These are phyloP conservation scores for Extremus antarcticus DNA, from an alignment of 495 filamentous ascomycete species.

Conservation along the genomic window DNA sequence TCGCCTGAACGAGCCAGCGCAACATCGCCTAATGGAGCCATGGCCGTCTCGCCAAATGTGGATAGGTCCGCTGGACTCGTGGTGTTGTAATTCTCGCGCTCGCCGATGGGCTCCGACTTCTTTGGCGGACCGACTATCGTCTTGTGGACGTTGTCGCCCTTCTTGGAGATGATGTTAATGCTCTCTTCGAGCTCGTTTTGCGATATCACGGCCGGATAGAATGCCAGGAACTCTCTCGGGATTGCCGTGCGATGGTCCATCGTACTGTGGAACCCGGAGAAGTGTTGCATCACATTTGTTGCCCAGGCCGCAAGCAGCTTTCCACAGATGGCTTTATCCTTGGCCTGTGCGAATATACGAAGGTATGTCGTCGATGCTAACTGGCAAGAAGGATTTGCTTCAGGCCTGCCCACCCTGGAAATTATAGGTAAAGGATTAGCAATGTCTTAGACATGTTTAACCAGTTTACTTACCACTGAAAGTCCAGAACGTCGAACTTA, in stretches of 20 bases:
- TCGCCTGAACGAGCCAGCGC: constrained; percentile 29
- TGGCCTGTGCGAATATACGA: constrained; percentile 22
- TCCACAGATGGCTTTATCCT: constrained; percentile 5
- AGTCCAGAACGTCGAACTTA: constrained; percentile 16
- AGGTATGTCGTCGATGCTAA: constrained; percentile 19
- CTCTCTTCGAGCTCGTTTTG: constrained; percentile 16
- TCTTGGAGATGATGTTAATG: constrained; percentile 6
- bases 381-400: constrained; percentile 15
- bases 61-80: constrained; percentile 8
- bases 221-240: constrained; percentile 26
- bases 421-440: too few species aligned
- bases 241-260: constrained; percentile 23
- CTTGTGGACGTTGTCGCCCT: not conserved
- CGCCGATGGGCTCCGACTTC: constrained; percentile 4
- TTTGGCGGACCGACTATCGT: constrained; percentile 10
- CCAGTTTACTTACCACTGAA: too few species aligned
- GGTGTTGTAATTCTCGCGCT: constrained; percentile 15
- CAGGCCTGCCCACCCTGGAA: constrained; percentile 17
- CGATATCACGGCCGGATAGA: constrained; percentile 17
- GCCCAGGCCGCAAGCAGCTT: constrained; percentile 11
- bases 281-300: constrained; percentile 17
- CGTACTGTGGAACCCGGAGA: constrained; percentile 15
- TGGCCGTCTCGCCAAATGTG: constrained; percentile 19
- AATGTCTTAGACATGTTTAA: too few species aligned
- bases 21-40: constrained; percentile 24